Evolutionary conservation across 805 yeast genomes (phyloP).

Genomic region (Teunomyces stri): DNA sequence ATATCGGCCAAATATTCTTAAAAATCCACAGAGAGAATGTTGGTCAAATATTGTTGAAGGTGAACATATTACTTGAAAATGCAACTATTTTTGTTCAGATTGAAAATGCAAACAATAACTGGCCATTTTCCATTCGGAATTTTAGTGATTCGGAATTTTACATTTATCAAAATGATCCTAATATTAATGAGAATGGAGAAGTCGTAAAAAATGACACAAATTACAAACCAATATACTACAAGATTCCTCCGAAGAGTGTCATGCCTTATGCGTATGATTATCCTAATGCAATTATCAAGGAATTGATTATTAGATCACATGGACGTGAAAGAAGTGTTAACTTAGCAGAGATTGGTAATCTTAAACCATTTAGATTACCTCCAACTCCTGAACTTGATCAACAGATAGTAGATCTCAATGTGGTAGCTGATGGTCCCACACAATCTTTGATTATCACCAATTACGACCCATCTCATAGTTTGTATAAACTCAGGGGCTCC

Average conservation of each 20-base stretch:
- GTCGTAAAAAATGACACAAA: conserved; percentile 47
- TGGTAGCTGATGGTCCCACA: conserved; percentile 94
- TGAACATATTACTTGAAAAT: conserved; percentile 73
- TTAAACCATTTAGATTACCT: conserved; percentile 81
- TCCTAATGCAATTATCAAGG: conserved; percentile 87
- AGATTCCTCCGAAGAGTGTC: conserved; percentile 83
- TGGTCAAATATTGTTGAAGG: conserved; percentile 68
- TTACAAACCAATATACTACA: conserved; percentile 77
- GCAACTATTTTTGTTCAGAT: conserved; percentile 79
- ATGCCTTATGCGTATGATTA: conserved; percentile 99
- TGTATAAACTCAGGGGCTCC: conserved; percentile 55
- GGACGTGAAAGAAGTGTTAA: conserved; percentile 77
- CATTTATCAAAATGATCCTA: conserved; percentile 84
- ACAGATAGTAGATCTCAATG: conserved; percentile 77
- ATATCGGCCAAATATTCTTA: conserved; percentile 77
- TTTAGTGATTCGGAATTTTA: conserved; percentile 85
- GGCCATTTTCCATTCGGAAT: conserved; percentile 94
- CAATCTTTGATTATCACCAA: conserved; percentile 83
- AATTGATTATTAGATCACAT: conserved; percentile 67
- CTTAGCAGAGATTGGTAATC: conserved; percentile 88
- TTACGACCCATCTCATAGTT: conserved; percentile 73
- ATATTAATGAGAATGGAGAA: conserved; percentile 60
- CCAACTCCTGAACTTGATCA: conserved; percentile 38
- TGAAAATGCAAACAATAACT: conserved; percentile 65
- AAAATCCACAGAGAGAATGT: conserved; percentile 62